phyloP scores from a whole-genome alignment of 371 early-diverging fungal genomes.

The Amoeboradix gromovi region DNA sequence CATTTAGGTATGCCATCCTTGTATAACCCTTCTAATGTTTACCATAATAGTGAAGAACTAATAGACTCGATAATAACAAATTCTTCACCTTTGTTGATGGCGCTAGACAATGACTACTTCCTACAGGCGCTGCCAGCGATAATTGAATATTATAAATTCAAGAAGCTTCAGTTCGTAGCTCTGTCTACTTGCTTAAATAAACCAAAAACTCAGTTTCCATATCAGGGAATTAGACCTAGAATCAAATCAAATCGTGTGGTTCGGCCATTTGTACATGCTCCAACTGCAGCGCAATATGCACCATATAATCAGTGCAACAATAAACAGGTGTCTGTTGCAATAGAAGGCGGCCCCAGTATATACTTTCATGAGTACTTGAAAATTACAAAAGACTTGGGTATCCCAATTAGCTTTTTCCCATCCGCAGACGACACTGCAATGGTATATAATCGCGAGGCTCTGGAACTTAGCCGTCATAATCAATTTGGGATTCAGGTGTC shows the following conservation, averaged over 20 bases:
- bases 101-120: too few species aligned
- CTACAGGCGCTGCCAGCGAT: too few species aligned
- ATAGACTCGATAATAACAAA: too few species aligned
- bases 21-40: too few species aligned
- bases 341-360: neutral
- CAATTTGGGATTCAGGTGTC: neutral
- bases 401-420: neutral
- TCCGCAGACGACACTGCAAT: neutral
- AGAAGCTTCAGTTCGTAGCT: neutral
- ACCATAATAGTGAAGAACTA: too few species aligned
- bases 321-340: neutral
- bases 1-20: too few species aligned
- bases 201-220: too few species aligned
- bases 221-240: too few species aligned
- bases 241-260: too few species aligned
- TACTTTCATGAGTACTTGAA: neutral
- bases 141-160: too few species aligned
- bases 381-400: neutral
- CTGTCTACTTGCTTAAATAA: neutral
- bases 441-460: neutral
- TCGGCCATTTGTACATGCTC: too few species aligned
- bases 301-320: neutral
- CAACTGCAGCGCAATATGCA: neutral
- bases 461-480: neutral
- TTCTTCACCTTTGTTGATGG: too few species aligned